Conservation (phyloP, 306 rosid species). For the Vigna nakashimae region DNA sequence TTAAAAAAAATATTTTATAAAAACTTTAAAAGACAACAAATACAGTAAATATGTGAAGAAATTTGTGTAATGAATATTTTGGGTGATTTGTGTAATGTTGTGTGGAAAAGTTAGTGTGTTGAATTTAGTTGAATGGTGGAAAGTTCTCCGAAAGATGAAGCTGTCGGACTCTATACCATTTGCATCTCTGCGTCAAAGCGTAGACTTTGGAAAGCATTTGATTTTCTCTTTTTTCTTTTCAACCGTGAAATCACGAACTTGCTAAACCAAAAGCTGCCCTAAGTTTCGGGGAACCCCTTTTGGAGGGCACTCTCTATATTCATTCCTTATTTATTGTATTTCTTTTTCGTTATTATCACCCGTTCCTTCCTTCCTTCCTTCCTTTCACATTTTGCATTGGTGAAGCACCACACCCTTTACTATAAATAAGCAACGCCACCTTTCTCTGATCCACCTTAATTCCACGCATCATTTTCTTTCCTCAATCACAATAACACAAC, state of each 20-base stretch:
- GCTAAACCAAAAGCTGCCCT: background rate
- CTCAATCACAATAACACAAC: background rate
- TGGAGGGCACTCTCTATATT: background rate
- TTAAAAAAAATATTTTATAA: no score
- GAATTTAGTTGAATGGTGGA: background rate
- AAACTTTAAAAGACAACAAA: no score
- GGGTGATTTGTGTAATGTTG: no score
- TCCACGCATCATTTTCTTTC: background rate
- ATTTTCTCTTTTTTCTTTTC: background rate
- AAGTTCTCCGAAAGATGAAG: background rate
- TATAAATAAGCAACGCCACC: background rate
- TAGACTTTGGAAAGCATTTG: background rate
- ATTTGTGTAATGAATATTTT: no score
- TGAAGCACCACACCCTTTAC: background rate
- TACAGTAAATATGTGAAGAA: no score
- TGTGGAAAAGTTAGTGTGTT: no score
- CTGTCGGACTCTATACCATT: background rate
- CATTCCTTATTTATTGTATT: no score
- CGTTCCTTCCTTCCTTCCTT: no score
- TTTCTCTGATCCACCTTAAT: constrained; percentile 21
- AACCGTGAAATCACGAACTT: background rate
- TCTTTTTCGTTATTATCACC: background rate
- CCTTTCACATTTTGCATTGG: background rate
- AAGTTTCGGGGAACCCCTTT: background rate
- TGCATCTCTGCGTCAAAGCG: no score